These are phyloP conservation scores for Kalmusia sp. DNA, from an alignment of 2,329 filamentous ascomycete genomes.

Conservation along the genomic window DNA sequence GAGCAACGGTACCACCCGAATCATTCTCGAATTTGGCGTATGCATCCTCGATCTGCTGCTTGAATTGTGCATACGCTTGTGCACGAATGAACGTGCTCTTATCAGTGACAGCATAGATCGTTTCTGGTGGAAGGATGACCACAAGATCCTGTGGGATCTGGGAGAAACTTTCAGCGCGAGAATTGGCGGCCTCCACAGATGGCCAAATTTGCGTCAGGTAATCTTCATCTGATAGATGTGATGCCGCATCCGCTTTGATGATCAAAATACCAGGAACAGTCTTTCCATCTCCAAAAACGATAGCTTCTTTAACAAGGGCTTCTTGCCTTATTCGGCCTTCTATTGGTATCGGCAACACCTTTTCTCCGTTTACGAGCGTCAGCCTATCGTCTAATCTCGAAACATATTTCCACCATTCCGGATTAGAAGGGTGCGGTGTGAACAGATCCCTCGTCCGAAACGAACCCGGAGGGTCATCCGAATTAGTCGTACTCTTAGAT, in stretches of 20 bases:
- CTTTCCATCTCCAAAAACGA: slow-evolving; percentile 64
- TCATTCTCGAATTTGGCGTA: slow-evolving; percentile 46
- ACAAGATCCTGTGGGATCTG: slow-evolving; percentile 63
- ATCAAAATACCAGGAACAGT: slow-evolving; percentile 62
- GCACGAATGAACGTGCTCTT: slow-evolving; percentile 65
- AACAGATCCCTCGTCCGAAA: slow-evolving; percentile 62
- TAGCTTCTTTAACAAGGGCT: slow-evolving; percentile 60
- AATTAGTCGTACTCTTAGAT: slow-evolving; percentile 51
- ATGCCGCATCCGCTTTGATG: slow-evolving; percentile 56
- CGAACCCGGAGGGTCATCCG: slow-evolving; percentile 50
- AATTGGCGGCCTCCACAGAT: slow-evolving; percentile 60
- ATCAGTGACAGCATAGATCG: slow-evolving; percentile 60
- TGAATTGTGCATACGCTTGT: slow-evolving; percentile 58
- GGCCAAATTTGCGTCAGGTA: slow-evolving; percentile 59
- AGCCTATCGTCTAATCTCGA: slow-evolving; percentile 56
- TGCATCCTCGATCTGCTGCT: slow-evolving; percentile 54
- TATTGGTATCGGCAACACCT: slow-evolving; percentile 56
- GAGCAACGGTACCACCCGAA: slow-evolving; percentile 24
- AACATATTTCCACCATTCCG: slow-evolving; percentile 56
- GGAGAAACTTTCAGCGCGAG: slow-evolving; percentile 58
- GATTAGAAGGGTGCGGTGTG: slow-evolving; percentile 50
- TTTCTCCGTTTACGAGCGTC: slow-evolving; percentile 59
- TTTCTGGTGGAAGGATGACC: slow-evolving; percentile 54
- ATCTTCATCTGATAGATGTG: slow-evolving; percentile 52
- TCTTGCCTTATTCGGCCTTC: slow-evolving; percentile 64